Conservation (phyloP, 2,329 filamentous ascomycete species). For the Emericellopsis cladophorae region DNA sequence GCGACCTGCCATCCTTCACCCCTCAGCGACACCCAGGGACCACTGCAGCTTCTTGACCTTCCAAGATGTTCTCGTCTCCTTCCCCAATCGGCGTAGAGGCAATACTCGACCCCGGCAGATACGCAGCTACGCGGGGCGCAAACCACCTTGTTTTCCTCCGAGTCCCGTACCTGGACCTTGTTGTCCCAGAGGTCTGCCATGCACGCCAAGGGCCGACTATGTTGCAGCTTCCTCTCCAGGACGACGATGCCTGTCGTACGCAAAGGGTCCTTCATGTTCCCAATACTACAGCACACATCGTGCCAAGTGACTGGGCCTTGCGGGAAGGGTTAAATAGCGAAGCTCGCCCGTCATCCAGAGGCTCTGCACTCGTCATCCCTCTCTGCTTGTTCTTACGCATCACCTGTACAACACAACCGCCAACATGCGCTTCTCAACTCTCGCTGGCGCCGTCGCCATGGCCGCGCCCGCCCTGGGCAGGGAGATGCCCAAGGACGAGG, state of each 20-base stretch:
- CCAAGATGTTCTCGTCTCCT: too few species aligned
- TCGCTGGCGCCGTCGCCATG: neutral
- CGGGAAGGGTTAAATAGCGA: neutral
- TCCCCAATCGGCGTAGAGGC: too few species aligned
- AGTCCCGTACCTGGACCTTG: too few species aligned
- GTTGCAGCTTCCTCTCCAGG: neutral
- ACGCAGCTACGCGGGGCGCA: too few species aligned
- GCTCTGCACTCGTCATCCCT: too few species aligned
- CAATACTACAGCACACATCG: neutral
- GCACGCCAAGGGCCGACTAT: neutral
- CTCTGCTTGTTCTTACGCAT: too few species aligned
- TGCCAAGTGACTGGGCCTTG: neutral
- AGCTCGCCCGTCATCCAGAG: neutral
- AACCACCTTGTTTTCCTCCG: too few species aligned
- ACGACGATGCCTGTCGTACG: neutral
- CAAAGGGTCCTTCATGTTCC: neutral
- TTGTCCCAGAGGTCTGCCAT: neutral
- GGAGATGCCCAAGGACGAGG: conserved; percentile 10
- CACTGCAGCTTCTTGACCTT: too few species aligned
- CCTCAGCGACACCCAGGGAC: too few species aligned
- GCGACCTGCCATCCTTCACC: too few species aligned
- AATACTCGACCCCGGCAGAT: too few species aligned
- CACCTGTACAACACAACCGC: neutral
- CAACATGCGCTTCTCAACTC: conserved; percentile 1
- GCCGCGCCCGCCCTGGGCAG: conserved; percentile 8